phyloP scores from a whole-genome alignment of 257 asterid genomes.

The Leonotis leonurus region DNA sequence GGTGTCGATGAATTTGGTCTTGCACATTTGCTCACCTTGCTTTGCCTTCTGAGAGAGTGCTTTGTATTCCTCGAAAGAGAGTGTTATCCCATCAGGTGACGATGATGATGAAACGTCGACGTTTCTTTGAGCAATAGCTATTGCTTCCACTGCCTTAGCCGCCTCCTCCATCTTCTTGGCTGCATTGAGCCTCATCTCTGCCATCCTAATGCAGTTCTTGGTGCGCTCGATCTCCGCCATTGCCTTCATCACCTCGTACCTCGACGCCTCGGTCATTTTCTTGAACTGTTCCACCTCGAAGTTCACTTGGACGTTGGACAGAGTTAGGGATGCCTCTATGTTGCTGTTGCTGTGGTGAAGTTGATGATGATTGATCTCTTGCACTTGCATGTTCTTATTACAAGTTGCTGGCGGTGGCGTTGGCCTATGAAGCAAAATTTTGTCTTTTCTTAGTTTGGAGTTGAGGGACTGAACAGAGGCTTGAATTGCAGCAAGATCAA shows the following conservation, averaged over 20 bases:
- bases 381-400: too few species aligned
- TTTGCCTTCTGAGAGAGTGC: conserved; percentile 50
- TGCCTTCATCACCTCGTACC: conserved; percentile 83
- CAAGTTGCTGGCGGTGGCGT: too few species aligned
- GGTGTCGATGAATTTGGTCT: conserved; percentile 55
- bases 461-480: conserved; percentile 78
- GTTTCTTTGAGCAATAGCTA: conserved; percentile 42
- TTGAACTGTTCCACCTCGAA: conserved; percentile 77
- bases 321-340: background rate
- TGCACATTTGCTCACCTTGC: conserved; percentile 42
- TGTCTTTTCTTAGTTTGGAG: conserved; percentile 47
- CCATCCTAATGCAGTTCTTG: conserved; percentile 71
- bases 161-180: conserved; percentile 96
- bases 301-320: conserved; percentile 6
- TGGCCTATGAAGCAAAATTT: conserved; percentile 22
- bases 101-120: background rate
- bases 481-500: conserved; percentile 65
- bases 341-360: too few species aligned
- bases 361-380: too few species aligned
- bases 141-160: conserved; percentile 82
- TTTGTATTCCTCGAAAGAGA: conserved; percentile 60
- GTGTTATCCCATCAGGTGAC: conserved; percentile 44
- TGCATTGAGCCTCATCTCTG: conserved; percentile 83
- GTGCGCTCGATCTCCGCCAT: conserved; percentile 79
- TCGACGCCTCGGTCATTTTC: conserved; percentile 84